phyloP scores from a whole-genome alignment of 257 asterid genomes.

The Solanum habrochaites region DNA sequence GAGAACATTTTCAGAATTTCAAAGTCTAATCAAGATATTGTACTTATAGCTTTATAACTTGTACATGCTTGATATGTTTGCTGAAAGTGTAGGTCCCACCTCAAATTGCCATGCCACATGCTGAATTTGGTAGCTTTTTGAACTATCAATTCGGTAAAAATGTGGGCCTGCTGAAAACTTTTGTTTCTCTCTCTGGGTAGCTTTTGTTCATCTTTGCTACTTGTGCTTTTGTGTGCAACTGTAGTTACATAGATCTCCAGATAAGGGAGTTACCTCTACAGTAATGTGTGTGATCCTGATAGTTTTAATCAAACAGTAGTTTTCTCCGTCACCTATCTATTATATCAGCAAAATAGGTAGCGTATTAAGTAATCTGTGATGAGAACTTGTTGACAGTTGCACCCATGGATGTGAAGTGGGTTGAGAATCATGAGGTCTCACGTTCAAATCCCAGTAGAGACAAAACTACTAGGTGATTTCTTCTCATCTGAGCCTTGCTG shows the following conservation, averaged over 20 bases:
- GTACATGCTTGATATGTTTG: background rate
- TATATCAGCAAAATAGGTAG: background rate
- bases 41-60: background rate
- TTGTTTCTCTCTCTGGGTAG: background rate
- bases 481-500: background rate
- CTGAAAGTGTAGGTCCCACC: background rate
- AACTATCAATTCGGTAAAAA: background rate
- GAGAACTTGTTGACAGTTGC: background rate
- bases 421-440: background rate
- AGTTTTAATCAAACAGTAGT: background rate
- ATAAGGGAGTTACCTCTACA: background rate
- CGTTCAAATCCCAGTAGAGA: background rate
- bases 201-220: background rate
- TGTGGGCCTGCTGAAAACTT: background rate
- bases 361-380: background rate
- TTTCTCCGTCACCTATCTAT: background rate
- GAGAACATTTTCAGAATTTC: background rate
- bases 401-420: background rate
- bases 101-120: background rate
- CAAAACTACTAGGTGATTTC: background rate
- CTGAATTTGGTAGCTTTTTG: background rate
- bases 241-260: background rate
- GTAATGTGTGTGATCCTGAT: background rate
- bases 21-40: background rate
- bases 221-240: background rate